Conservation (phyloP, 306 rosid species). For the Corylus avellana region DNA sequence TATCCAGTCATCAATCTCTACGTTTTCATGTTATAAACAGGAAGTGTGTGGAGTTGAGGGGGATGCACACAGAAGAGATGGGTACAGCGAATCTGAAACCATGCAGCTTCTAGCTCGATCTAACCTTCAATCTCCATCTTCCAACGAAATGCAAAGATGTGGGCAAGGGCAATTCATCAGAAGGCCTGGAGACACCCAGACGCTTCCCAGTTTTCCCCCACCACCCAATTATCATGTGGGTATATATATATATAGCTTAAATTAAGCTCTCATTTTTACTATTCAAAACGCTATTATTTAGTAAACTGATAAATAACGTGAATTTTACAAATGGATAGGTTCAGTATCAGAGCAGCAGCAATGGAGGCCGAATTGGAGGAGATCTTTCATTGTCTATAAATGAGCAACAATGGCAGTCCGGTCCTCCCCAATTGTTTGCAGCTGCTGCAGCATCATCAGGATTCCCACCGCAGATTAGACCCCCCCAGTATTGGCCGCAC, state of each 20-base stretch:
- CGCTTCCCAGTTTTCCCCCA: slow-evolving; percentile 43
- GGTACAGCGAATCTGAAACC: slow-evolving; percentile 48
- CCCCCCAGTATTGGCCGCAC: slow-evolving; percentile 64
- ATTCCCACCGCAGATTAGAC: slow-evolving; percentile 79
- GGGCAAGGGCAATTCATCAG: slow-evolving; percentile 57
- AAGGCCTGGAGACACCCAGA: slow-evolving; percentile 45
- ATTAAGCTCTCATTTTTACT: not conserved
- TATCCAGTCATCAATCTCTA: not conserved
- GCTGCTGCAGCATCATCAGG: slow-evolving; percentile 99
- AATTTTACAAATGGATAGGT: not conserved
- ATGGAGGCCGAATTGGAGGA: slow-evolving; percentile 63
- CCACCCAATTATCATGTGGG: slow-evolving; percentile 60
- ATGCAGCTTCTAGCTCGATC: slow-evolving; percentile 47
- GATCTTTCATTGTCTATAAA: slow-evolving; percentile 58
- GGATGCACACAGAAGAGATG: slow-evolving; percentile 39
- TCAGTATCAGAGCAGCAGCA: slow-evolving; percentile 72
- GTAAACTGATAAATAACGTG: too few species aligned
- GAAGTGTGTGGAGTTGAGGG: slow-evolving; percentile 38
- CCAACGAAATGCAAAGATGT: slow-evolving; percentile 57
- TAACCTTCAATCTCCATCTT: slow-evolving; percentile 50
- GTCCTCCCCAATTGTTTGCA: slow-evolving; percentile 59
- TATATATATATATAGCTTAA: not conserved
- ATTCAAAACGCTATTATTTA: too few species aligned
- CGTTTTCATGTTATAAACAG: slow-evolving; percentile 26
- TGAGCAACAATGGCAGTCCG: slow-evolving; percentile 54